Conservation (phyloP, 192 early-diverging fungal genomes). For the Backusella liffmaniae region DNA sequence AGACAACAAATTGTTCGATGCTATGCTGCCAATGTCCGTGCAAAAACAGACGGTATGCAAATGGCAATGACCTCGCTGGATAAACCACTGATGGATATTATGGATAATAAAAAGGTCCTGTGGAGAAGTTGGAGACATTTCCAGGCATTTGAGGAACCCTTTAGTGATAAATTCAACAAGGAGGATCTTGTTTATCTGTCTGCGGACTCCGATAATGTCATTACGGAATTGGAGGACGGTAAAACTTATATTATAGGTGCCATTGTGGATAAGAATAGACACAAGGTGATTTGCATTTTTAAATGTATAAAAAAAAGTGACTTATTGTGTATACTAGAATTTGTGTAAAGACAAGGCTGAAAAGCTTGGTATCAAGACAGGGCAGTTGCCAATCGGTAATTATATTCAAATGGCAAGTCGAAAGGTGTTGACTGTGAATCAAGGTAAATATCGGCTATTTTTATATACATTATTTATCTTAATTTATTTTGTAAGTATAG, state of each 20-base stretch:
- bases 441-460: conserved; percentile 47
- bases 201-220: conserved; percentile 79
- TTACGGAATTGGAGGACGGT: conserved; percentile 64
- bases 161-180: conserved; percentile 46
- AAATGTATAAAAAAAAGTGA: neutral
- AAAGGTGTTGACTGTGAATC: conserved; percentile 92
- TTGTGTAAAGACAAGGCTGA: conserved; percentile 82
- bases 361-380: conserved; percentile 69
- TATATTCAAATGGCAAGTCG: conserved; percentile 79
- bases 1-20: conserved; percentile 72
- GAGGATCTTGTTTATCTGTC: conserved; percentile 82
- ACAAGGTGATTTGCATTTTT: conserved; percentile 50
- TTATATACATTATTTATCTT: neutral
- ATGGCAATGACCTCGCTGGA: conserved; percentile 62
- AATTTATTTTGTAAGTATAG: conserved; percentile 36
- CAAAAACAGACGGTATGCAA: conserved; percentile 46
- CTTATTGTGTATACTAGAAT: conserved; percentile 24
- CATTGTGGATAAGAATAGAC: conserved; percentile 92
- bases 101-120: conserved; percentile 37
- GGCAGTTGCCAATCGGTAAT: conserved; percentile 82
- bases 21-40: conserved; percentile 66
- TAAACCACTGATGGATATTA: conserved; percentile 27
- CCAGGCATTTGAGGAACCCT: conserved; percentile 25
- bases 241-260: conserved; percentile 92
- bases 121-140: conserved; percentile 41